Base-by-base conservation (phyloP, 140 eudicot species). In the Erigeron philadelphicus region DNA sequence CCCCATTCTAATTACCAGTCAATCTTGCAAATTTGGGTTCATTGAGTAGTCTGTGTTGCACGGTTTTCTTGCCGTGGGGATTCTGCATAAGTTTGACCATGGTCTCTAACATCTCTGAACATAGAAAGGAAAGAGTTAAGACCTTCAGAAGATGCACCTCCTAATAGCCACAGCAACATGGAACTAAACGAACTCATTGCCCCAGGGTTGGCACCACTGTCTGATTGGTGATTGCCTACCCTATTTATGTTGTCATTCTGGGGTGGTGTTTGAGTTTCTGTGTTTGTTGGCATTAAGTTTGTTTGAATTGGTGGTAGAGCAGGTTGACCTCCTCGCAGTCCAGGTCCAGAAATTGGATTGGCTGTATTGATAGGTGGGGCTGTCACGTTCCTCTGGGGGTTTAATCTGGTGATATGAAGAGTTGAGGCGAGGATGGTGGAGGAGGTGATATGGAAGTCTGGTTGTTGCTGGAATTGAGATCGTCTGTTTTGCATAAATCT, bases 361-460 rank as follows among this genome's bases (percentile, higher is more conserved):
- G 69, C 68, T 19, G 79, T 13, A 72, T 70, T 76, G 15, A 25
- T 66, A 15, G 87, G 67, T 9, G 71, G 71, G 48, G 11, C 66
- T 0, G 79, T 82, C 40, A 75, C 17, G 68, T 79, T 89, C 71
- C 96, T 78, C 42, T 81, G 66, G 70, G 75, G 72, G 71, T 88
- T 92, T 60, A 92, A 73, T 75, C 98, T 82, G 49, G 95, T 89
- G 74, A 93, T 93, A 66, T 87, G 98, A 67, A 92, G 75, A 19
- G 98, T 88, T 3, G 98, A 93, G 64, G 98, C 98, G 16, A 93
- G 98, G 73, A 93, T 86, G 42, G 96, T 92, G 8, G 96, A 86
- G 53, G 98, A 91, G 45, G 96, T 86, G 61, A 92, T 93, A 72
- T 93, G 98, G 48, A 86, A 93, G 75, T 86, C 94, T 52, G 98